Base-by-base conservation (phyloP, 2,329 filamentous ascomycete genomes). In the Beauveria sp. region DNA sequence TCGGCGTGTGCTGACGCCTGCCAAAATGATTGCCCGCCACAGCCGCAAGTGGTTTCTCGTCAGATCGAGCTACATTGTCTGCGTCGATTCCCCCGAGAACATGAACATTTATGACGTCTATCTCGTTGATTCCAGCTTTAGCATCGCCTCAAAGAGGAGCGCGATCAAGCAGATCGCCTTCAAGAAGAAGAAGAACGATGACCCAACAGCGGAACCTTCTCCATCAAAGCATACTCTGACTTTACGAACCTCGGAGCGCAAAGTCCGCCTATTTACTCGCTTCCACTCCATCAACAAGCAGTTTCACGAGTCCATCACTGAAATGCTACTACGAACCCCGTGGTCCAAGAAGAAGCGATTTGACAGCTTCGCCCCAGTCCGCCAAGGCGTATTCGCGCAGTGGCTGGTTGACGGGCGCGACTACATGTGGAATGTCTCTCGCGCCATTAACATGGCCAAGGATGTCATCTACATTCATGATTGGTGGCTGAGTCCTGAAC, bases 81-180 rank as follows among this genome's bases (percentile, higher is more conserved):
- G 93, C 67, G 92, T 97, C n/a, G 93, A 97, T 71, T 97, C 94
- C 0, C 94, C 94, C 0, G 93, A 97, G 72, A 96, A 96, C 68
- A 96, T 97, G 89, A 93, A 96, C 69, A 96, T 97, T 40, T 97
- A 96, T 72, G 96, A 99, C 75, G 94, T 99, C 24, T 97, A 97
- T 73, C 81, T 99, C n/a, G 90, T 97, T 28, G 94, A 99, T 70
- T 83, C 89, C 1, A 88, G 90, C 68, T 99, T 99, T 75, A 81
- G 84, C 57, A 86, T 97, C 55, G 86, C 92, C 64, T 85, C 89
- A 60, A 92, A 92, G 74, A 84, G 83, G 66, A 80, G 76, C 66
- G 81, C 82, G 63, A 71, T 82, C 18, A 80, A 77, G 66, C 77
- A 80, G 57, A 77, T 83, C 16, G 74, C 73, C 26, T 72, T 88